Base-by-base conservation (phyloP, 495 filamentous ascomycete genomes). In the Copromyces sp. region DNA sequence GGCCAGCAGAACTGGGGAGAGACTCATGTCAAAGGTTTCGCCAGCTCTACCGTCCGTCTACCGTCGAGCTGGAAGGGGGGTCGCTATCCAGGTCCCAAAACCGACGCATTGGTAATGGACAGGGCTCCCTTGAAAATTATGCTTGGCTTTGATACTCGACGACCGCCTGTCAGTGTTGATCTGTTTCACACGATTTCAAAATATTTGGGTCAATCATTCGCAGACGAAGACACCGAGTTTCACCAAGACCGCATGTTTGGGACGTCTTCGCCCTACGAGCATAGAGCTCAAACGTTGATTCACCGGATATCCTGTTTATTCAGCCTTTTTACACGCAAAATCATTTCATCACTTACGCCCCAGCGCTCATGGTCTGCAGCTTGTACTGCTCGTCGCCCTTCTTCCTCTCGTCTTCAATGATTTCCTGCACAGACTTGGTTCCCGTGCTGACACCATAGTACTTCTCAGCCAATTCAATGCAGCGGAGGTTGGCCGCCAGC, bases 401-500 rank as follows among this genome's bases (percentile, higher is more conserved):
- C n/a, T 71, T 72, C 76, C 79, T 73, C 75, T 80, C 79, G 24
- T 80, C 79, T 39, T 80, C 79, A 53, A 80, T 80, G 6, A 80
- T 80, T 7, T 80, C 79, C 73, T 80, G 77, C 14, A 80, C 79
- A 42, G 77, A 78, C 76, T 80, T 80, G 14, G 70, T 59, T 4
- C 76, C 76, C 7, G 47, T n/a, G 9, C 73, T 75, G 4, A 77
- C 77, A 0, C 78, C 80, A 20, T 88, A 79, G 77, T 95, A 93
- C 76, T 89, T 87, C 80, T 99, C 95, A 8, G 95, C 95, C 39
- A 88, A 86, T 73, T 87, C 89, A 79, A 99, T 95, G 80, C 93
- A 95, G 39, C 90, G 86, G 83, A 96, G 92, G 80, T 94, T 97
- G 41, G 92, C 93, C 20, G 91, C 89, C 37, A 97, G 83, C 86